Evolutionary conservation across 129 eudicot genomes (phyloP), one percentile per base, ranked within the genome.

Genomic region (Lonicera japonica): DNA sequence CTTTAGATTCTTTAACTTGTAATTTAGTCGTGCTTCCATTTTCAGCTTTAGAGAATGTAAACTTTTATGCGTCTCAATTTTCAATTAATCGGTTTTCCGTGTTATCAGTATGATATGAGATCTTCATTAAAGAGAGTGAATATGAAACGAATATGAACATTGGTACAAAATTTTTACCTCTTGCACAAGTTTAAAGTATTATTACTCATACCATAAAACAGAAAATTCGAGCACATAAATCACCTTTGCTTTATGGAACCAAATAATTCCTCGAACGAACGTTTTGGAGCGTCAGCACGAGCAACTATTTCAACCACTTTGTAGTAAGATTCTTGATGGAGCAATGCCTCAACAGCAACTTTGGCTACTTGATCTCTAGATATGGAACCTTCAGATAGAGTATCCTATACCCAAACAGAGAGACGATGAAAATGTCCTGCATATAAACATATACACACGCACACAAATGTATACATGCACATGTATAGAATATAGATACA

Each of bases 301-400:
- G 96, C 95, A 71, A 87, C 83, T 54, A 91, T 91, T 73, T 87
- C 98, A 53, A 91, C 98, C 8, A 91, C 95, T 74, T 87, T 91
- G 70, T 77, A 91, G 40, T 68, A 63, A 50, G 95, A 81, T 53
- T 82, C 85, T 3, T 77, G 82, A 65, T 69, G 82, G 56, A 77
- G 71, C 81, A 87, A 70, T 34, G 98, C 89, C 82, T 84, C 91
- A 21, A 87, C 86, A 17, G 96, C 95, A 67, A 87, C 95, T 68
- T 92, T 95, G 0, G 95, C 98, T 21, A 87, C 94, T 45, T 84
- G 95, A 80, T 87, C 97, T 68, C 90, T 77, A 0, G 96, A 87
- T 65, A 92, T 92, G 0, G 96, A 84, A 22, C 95, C 96, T 62
- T 79, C 88, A 7, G 67, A 84, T 2, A 92, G 75, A 0, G 81